Evolutionary conservation across 208 protist species (phyloP).

Genomic region (Leishmania arabica): DNA sequence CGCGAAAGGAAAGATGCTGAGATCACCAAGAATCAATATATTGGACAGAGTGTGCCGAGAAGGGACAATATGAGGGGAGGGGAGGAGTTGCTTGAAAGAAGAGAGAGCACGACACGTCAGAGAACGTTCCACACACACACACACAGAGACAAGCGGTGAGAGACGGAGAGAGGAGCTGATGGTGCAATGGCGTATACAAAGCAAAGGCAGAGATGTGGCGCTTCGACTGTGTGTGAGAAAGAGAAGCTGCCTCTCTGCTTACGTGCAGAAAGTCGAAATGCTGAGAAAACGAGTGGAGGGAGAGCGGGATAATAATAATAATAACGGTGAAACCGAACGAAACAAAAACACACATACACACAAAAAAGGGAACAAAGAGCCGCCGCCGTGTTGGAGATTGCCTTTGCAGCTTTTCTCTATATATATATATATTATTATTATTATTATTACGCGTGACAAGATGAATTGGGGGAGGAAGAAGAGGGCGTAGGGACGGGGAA

Average conservation of each 20-base stretch:
- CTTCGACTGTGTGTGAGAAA: neutral
- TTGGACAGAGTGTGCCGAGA: neutral
- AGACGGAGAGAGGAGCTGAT: neutral
- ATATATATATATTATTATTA: no score
- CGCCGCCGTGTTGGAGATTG: neutral
- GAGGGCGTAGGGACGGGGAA: no score
- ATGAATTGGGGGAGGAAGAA: no score
- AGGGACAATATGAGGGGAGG: neutral
- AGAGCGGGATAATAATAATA: slow-evolving; percentile 1
- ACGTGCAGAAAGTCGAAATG: neutral
- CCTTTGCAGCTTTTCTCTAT: neutral
- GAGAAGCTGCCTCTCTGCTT: neutral
- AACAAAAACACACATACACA: no score
- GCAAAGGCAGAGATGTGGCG: slow-evolving; percentile 2
- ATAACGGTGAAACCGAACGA: neutral
- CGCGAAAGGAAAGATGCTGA: neutral
- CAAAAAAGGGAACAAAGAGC: neutral
- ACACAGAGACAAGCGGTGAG: neutral
- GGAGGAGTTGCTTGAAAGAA: neutral
- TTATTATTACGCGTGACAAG: no score
- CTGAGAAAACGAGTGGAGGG: neutral
- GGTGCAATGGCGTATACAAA: neutral
- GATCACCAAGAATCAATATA: neutral
- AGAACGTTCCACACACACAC: neutral
- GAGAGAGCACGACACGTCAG: neutral